A percentile compares a stretch with the other conserved stretches of the same genome.
Evolutionary conservation across 495 filamentous ascomycete species (phyloP).

Genomic region (Penicillium lagena): DNA sequence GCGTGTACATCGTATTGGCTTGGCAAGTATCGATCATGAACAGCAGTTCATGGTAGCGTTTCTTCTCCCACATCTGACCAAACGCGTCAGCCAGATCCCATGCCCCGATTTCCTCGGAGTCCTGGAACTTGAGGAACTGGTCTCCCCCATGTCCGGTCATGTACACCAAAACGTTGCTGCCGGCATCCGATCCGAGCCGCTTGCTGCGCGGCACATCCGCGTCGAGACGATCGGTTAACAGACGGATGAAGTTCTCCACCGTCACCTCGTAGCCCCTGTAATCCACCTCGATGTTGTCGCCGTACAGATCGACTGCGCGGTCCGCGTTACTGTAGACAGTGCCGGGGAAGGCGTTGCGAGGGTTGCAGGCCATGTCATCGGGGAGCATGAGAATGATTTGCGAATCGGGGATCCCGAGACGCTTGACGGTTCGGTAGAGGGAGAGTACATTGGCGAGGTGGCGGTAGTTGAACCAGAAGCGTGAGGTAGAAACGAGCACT

Average conservation of each 20-base stretch:
- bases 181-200: conserved; percentile 81
- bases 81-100: conserved; percentile 97
- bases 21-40: conserved; percentile 99
- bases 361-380: conserved; percentile 99
- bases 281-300: conserved; percentile 98
- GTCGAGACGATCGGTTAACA: conserved; percentile 87
- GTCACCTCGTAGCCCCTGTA: conserved; percentile 98
- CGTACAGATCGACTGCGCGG: conserved; percentile 91
- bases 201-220: conserved; percentile 93
- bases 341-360: conserved; percentile 93
- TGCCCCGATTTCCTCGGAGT: conserved; percentile 92
- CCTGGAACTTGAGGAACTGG: conserved; percentile 97
- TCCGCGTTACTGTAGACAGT: conserved; percentile 98
- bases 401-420: conserved; percentile 94
- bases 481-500: conserved; percentile 93
- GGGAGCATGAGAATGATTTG: conserved; percentile 99
- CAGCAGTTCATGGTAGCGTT: conserved; percentile 86
- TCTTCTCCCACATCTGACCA: conserved; percentile 99
- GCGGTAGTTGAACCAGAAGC: conserved; percentile 99
- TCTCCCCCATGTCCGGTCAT: conserved; percentile 99
- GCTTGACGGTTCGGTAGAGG: conserved; percentile 96
- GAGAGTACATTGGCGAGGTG: conserved; percentile 97
- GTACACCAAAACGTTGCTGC: conserved; percentile 94
- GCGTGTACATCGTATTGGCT: conserved; percentile 97
- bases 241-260: conserved; percentile 95